These are phyloP conservation scores for Penicillium soppii DNA, from an alignment of 495 filamentous ascomycete species.

Conservation along the genomic window DNA sequence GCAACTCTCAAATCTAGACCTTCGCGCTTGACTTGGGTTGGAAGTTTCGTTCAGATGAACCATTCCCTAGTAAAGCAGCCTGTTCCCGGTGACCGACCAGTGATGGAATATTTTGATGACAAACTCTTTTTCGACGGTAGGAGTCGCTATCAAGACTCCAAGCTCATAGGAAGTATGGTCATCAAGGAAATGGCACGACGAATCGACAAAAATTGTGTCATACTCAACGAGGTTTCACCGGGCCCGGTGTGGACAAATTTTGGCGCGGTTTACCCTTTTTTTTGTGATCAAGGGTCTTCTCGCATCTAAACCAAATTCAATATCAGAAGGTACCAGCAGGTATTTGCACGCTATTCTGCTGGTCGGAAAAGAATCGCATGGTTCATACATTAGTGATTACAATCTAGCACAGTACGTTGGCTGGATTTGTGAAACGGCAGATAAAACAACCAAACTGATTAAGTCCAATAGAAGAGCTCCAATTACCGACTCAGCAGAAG, in stretches of 20 bases:
- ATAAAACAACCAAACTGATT: too few relatives aligned
- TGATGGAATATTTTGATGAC: slow-evolving; percentile 29
- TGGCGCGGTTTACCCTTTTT: slow-evolving; percentile 4
- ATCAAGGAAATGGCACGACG: slow-evolving; percentile 26
- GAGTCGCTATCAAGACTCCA: slow-evolving; percentile 31
- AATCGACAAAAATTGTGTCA: slow-evolving; percentile 14
- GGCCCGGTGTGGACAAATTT: slow-evolving; percentile 20
- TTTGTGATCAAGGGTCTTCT: too few relatives aligned
- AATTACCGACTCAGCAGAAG: too few relatives aligned
- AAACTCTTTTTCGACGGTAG: slow-evolving; percentile 10
- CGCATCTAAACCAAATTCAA: too few relatives aligned
- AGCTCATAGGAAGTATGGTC: slow-evolving; percentile 31
- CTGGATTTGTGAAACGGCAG: too few relatives aligned
- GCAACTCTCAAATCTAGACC: slow-evolving; percentile 18
- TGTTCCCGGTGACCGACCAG: slow-evolving; percentile 8
- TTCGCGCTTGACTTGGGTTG: slow-evolving; percentile 31
- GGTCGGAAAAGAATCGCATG: too few relatives aligned
- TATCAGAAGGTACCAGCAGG: too few relatives aligned
- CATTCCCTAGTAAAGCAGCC: slow-evolving; percentile 15
- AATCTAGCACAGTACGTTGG: too few relatives aligned
- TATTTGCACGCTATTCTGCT: too few relatives aligned
- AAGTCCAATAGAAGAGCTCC: too few relatives aligned
- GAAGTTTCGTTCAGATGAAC: slow-evolving; percentile 22
- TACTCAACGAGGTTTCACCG: slow-evolving; percentile 25
- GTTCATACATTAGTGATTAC: too few relatives aligned